Evolutionary conservation across 805 yeast species (phyloP).

Genomic region (Sungouiozyma ichnusensis): DNA sequence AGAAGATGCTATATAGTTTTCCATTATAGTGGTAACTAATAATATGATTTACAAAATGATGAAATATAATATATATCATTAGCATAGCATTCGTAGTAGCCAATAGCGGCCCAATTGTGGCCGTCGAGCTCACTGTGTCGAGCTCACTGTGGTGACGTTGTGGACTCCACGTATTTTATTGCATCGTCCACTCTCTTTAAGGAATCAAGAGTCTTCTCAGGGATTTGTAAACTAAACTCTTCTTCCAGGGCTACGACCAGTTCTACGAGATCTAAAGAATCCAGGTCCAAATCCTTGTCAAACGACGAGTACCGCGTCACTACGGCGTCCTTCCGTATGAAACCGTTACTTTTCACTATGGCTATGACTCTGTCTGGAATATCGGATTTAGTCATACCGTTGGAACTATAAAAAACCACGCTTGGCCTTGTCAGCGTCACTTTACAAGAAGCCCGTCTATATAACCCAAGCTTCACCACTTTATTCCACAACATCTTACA

Average conservation of each 20-base stretch:
- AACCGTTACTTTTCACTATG: conserved; percentile 46
- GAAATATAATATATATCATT: too few species aligned
- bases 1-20: too few species aligned
- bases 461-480: background rate
- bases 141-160: background rate
- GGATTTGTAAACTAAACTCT: conserved; percentile 72
- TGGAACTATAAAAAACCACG: background rate
- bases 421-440: background rate
- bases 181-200: conserved; percentile 28
- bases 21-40: too few species aligned
- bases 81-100: too few species aligned
- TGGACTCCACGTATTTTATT: background rate
- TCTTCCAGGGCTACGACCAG: conserved; percentile 94
- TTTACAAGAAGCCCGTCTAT: background rate
- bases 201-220: conserved; percentile 84
- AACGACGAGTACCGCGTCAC: conserved; percentile 34
- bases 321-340: conserved; percentile 46
- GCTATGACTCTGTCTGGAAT: conserved; percentile 73
- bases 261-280: conserved; percentile 89
- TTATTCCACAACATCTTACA: background rate
- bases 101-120: too few species aligned
- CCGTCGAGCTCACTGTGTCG: too few species aligned
- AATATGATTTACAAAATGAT: too few species aligned
- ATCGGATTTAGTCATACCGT: conserved; percentile 41
- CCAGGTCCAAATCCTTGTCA: conserved; percentile 50